Conservation (phyloP, 1,284 basidiomycete genomes). For the Sanghuangporus weigelae region DNA sequence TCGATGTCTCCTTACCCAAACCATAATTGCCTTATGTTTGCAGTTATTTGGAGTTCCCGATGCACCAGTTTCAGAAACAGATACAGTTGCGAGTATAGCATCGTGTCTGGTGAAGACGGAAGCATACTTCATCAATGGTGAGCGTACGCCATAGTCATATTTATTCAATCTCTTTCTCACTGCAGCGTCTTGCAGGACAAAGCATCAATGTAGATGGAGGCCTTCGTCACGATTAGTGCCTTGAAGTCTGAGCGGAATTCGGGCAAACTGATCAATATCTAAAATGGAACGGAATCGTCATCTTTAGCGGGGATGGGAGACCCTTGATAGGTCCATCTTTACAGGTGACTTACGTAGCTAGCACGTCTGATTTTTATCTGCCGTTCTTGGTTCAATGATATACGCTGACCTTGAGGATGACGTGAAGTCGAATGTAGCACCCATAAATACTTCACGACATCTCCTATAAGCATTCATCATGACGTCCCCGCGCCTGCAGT, state of each 20-base stretch:
- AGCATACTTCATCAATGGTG: slow-evolving; percentile 10
- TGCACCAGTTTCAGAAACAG: not conserved
- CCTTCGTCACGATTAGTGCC: not conserved
- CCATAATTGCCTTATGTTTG: not conserved
- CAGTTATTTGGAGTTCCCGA: not conserved
- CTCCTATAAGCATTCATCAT: too few species aligned
- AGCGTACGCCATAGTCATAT: not conserved
- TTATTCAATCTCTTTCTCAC: not conserved
- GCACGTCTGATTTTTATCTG: too few species aligned
- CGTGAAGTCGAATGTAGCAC: too few species aligned
- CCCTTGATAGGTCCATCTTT: too few species aligned
- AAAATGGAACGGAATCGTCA: too few species aligned
- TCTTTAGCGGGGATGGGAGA: too few species aligned
- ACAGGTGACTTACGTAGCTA: too few species aligned
- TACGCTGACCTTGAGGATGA: too few species aligned
- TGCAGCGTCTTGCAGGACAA: not conserved
- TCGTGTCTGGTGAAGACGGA: slow-evolving; percentile 10
- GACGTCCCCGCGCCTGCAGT: too few species aligned
- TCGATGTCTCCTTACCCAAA: not conserved
- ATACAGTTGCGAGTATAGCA: slow-evolving; percentile 9
- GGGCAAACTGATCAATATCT: too few species aligned
- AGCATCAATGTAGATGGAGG: slow-evolving; percentile 12
- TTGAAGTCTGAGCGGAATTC: not conserved
- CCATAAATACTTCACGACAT: too few species aligned
- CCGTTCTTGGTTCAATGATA: too few species aligned